These are phyloP conservation scores for Candida pseudofarinosa DNA, from an alignment of 805 yeast species.

Conservation along the genomic window DNA sequence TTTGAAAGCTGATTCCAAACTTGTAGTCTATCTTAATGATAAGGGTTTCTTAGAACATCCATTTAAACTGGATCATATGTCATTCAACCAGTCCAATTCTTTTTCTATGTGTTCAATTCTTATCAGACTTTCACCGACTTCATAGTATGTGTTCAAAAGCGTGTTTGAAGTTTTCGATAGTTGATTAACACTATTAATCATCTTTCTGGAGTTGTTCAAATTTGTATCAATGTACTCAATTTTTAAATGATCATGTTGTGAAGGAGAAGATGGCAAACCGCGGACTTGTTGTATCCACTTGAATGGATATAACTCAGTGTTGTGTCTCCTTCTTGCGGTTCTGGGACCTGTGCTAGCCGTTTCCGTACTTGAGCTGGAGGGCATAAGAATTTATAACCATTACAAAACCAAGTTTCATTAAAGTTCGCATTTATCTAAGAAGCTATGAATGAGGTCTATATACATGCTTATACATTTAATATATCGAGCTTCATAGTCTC, in stretches of 20 bases:
- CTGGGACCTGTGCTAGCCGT: background rate
- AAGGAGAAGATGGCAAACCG: slow-evolving; percentile 31
- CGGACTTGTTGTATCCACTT: slow-evolving; percentile 26
- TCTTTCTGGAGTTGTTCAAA: slow-evolving; percentile 33
- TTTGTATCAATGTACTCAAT: slow-evolving; percentile 35
- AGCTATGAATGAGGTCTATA: too few species aligned
- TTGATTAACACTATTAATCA: slow-evolving; percentile 19
- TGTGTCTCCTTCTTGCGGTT: background rate
- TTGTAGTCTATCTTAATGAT: too few species aligned
- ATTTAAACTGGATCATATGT: too few species aligned
- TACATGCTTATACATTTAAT: slow-evolving; percentile 3
- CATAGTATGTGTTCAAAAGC: slow-evolving; percentile 4
- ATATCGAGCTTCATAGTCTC: slow-evolving; percentile 34
- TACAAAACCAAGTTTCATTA: too few species aligned
- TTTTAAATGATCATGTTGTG: slow-evolving; percentile 28
- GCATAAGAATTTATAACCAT: too few species aligned
- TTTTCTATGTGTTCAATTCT: slow-evolving; percentile 15
- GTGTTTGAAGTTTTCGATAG: slow-evolving; percentile 8
- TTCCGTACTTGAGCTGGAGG: too few species aligned
- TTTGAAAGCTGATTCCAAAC: too few species aligned
- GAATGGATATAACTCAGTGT: slow-evolving; percentile 1
- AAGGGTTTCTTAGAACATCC: too few species aligned
- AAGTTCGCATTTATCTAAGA: too few species aligned
- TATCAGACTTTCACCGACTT: slow-evolving; percentile 14
- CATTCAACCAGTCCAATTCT: slow-evolving; percentile 22